phyloP scores from a whole-genome alignment of 306 rosid genomes.

The Adenanthera pavonina region DNA sequence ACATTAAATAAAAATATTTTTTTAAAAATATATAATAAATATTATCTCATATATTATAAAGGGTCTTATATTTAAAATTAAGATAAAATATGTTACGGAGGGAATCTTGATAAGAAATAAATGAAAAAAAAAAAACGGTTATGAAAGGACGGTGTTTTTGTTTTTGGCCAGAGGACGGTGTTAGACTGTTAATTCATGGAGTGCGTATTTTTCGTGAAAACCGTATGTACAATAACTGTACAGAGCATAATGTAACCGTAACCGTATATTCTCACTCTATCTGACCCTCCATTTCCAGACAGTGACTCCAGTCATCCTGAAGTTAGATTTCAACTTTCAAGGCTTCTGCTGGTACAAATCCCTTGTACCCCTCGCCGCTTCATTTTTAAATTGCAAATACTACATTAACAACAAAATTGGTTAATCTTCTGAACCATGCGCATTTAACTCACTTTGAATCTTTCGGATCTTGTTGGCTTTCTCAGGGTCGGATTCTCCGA shows the following conservation, averaged over 20 bases:
- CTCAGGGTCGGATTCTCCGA: slow-evolving; percentile 55
- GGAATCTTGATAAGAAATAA: neutral
- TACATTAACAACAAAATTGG: neutral
- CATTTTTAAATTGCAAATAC: neutral
- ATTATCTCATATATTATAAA: no score
- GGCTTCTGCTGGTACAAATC: slow-evolving; percentile 35
- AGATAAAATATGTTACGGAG: no score
- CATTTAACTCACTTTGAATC: slow-evolving; percentile 37
- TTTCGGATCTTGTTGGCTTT: slow-evolving; percentile 56
- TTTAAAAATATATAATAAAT: no score
- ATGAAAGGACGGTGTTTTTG: no score
- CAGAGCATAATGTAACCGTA: neutral
- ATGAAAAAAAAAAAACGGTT: no score
- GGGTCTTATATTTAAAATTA: no score
- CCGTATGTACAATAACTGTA: slow-evolving; percentile 8
- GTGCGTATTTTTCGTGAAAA: neutral
- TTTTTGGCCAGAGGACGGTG: neutral
- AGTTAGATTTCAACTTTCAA: slow-evolving; percentile 51
- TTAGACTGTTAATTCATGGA: neutral
- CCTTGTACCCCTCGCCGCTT: slow-evolving; percentile 27
- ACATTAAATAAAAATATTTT: no score
- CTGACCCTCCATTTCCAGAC: neutral
- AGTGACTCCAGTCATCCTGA: neutral
- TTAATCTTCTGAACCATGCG: slow-evolving; percentile 18
- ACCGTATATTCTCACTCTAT: slow-evolving; percentile 2